Evolutionary conservation across 257 asterid genomes (phyloP).

Genomic region (Henckelia pumila): DNA sequence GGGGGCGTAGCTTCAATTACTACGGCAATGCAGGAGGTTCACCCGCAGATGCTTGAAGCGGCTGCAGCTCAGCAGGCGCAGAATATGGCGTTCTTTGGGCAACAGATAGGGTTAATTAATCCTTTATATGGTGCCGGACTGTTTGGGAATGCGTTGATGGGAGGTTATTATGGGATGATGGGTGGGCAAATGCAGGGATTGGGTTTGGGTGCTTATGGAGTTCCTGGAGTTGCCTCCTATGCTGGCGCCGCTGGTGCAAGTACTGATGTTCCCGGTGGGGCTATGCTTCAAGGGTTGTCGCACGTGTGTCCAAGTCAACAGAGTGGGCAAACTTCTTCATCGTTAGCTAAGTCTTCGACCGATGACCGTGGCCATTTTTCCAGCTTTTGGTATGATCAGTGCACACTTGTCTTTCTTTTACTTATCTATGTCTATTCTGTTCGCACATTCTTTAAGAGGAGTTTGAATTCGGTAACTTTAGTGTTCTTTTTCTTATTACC

Average conservation of each 20-base stretch:
- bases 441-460: neutral
- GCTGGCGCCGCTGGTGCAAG: conserved; percentile 24
- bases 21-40: conserved; percentile 59
- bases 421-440: neutral
- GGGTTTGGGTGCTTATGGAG: conserved; percentile 47
- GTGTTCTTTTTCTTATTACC: neutral
- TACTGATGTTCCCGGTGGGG: conserved; percentile 38
- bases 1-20: conserved; percentile 84
- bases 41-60: conserved; percentile 50
- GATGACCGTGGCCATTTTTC: conserved; percentile 40
- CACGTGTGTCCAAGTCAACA: conserved; percentile 49
- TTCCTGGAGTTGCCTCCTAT: conserved; percentile 17
- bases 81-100: conserved; percentile 57
- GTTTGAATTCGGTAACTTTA: neutral
- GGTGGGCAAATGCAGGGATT: conserved; percentile 39
- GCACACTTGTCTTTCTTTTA: conserved; percentile 15
- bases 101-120: conserved; percentile 45
- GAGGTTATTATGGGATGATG: conserved; percentile 57
- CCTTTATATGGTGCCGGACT: conserved; percentile 49
- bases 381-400: conserved; percentile 42
- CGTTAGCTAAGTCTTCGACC: conserved; percentile 35
- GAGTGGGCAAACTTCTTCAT: conserved; percentile 42
- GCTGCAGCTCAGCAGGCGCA: conserved; percentile 62
- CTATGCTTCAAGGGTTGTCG: conserved; percentile 40
- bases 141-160: conserved; percentile 47